Evolutionary conservation across 2,329 filamentous ascomycete genomes (phyloP).

Genomic region (Dactylellina leptospora): DNA sequence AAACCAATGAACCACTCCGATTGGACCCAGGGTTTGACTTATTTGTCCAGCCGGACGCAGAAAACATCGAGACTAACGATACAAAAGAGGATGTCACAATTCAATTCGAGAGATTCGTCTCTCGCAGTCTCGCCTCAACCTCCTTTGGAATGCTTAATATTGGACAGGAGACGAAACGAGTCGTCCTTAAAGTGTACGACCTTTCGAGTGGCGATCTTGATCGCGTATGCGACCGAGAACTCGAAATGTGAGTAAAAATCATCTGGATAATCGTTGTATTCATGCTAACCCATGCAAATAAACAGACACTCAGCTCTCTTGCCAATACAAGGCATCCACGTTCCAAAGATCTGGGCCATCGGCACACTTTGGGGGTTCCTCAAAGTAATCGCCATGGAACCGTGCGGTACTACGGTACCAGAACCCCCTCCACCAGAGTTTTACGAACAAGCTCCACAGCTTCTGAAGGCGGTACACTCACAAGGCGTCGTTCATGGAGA

Average conservation of each 20-base stretch:
- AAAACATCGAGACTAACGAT: neutral
- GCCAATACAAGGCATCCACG: slow-evolving; percentile 13
- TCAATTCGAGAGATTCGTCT: slow-evolving; percentile 12
- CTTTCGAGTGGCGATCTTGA: slow-evolving; percentile 16
- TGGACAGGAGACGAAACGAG: neutral
- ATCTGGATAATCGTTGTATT: neutral
- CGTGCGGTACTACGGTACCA: slow-evolving; percentile 12
- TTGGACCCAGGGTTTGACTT: slow-evolving; percentile 1
- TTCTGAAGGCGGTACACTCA: slow-evolving; percentile 18
- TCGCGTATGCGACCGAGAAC: slow-evolving; percentile 12
- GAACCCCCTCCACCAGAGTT: slow-evolving; percentile 28
- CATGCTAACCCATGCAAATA: neutral
- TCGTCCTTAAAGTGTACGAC: slow-evolving; percentile 37
- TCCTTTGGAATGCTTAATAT: slow-evolving; percentile 2
- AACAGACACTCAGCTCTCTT: slow-evolving; percentile 17
- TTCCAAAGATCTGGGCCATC: slow-evolving; percentile 30
- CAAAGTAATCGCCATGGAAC: slow-evolving; percentile 33
- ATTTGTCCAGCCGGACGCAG: neutral
- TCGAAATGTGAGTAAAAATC: slow-evolving; percentile 21
- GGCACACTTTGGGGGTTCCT: slow-evolving; percentile 31
- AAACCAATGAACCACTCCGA: neutral
- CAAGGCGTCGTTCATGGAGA: slow-evolving; percentile 18
- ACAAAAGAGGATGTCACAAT: neutral
- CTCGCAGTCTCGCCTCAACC: slow-evolving; percentile 29
- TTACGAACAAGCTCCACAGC: slow-evolving; percentile 20